phyloP scores from a whole-genome alignment of 257 asterid genomes.

The Solanum chiquidenum region DNA sequence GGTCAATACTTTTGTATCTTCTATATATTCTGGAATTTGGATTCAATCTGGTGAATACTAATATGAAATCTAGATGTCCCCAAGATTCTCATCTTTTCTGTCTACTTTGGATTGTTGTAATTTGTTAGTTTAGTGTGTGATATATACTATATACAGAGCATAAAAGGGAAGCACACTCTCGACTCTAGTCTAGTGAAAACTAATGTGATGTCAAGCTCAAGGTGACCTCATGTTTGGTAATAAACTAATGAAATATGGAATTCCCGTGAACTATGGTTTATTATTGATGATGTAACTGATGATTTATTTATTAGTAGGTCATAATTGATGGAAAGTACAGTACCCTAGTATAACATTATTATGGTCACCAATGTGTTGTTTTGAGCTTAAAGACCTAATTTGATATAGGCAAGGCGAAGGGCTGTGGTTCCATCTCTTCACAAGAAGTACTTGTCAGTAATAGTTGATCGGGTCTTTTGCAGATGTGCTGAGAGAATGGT shows the following conservation, averaged over 20 bases:
- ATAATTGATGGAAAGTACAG: not conserved
- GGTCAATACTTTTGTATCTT: not conserved
- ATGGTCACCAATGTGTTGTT: not conserved
- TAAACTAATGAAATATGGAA: not conserved
- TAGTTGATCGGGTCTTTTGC: conserved; percentile 91
- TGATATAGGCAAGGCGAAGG: conserved; percentile 85
- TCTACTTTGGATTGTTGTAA: not conserved
- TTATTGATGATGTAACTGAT: not conserved
- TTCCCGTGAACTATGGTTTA: not conserved
- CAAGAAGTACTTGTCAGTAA: conserved; percentile 95
- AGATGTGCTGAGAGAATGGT: conserved; percentile 87
- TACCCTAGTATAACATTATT: not conserved
- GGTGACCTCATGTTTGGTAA: not conserved
- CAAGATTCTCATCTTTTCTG: not conserved
- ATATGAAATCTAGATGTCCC: not conserved
- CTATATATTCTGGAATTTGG: not conserved
- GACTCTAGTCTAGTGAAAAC: not conserved
- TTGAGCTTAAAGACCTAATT: conserved; percentile 14
- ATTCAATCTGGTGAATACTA: not conserved
- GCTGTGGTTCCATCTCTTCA: conserved; percentile 99
- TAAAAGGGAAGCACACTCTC: not conserved
- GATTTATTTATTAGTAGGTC: not conserved
- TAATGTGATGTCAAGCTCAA: not conserved
- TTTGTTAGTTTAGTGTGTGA: not conserved
- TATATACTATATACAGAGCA: not conserved